These are phyloP conservation scores for Xylaria venustula DNA, from an alignment of 495 filamentous ascomycete species.

Conservation along the genomic window DNA sequence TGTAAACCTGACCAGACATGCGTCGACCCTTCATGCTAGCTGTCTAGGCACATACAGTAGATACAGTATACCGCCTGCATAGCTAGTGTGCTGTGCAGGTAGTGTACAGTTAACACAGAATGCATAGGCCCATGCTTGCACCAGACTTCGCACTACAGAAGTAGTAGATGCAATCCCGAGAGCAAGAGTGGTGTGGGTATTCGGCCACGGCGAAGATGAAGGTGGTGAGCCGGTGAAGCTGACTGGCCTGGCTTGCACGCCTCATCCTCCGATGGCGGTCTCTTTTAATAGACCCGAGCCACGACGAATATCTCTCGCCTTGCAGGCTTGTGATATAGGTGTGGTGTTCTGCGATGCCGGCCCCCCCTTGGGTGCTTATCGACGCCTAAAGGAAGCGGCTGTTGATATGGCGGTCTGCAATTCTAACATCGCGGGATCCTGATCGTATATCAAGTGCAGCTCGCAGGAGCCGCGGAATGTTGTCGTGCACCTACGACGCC, in stretches of 20 bases:
- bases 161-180: background rate
- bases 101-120: no score
- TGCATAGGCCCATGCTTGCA: background rate
- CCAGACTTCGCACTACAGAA: no score
- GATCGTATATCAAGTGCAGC: no score
- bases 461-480: no score
- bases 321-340: background rate
- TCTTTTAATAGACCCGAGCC: conserved; percentile 8
- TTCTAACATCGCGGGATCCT: conserved; percentile 1
- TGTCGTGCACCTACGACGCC: no score
- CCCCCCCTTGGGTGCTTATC: background rate
- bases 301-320: conserved; percentile 2
- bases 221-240: conserved; percentile 4
- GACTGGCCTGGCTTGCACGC: conserved; percentile 9
- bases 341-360: background rate
- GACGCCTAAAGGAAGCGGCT: background rate
- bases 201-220: background rate
- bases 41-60: conserved; percentile 2
- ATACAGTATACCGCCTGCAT: no score
- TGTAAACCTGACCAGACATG: background rate
- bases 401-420: conserved; percentile 9
- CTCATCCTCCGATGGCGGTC: conserved; percentile 12
- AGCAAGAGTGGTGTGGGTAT: background rate
- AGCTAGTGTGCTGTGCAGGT: no score
- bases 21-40: conserved; percentile 5